A percentile compares a stretch with the other conserved stretches of the same genome.
phyloP scores from a whole-genome alignment of 306 rosid species.

The Abrus precatorius region DNA sequence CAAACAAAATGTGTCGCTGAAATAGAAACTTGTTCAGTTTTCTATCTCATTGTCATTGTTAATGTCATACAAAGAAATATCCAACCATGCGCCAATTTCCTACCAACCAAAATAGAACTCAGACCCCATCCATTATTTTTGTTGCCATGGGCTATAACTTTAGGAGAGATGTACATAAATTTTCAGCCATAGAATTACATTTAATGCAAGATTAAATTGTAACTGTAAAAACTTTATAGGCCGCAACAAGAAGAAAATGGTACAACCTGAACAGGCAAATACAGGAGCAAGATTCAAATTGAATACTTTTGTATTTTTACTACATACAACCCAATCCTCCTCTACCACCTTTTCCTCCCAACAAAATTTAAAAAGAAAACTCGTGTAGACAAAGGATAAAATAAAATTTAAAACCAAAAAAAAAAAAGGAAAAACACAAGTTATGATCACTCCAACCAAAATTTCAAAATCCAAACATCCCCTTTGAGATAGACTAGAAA shows the following conservation, averaged over 20 bases:
- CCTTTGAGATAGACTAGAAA: slow-evolving; percentile 42
- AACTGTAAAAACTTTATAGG: background rate
- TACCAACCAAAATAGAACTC: slow-evolving; percentile 32
- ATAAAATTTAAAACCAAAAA: too few relatives aligned
- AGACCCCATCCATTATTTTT: background rate
- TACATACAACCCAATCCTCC: slow-evolving; percentile 22
- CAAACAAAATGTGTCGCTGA: slow-evolving; percentile 23
- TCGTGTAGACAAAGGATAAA: background rate
- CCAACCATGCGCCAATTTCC: slow-evolving; percentile 28
- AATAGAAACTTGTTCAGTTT: slow-evolving; percentile 47
- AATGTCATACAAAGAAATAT: slow-evolving; percentile 16
- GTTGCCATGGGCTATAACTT: slow-evolving; percentile 2
- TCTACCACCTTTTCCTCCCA: background rate
- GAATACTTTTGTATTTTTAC: background rate
- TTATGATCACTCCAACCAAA: slow-evolving; percentile 47
- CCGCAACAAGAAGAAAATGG: slow-evolving; percentile 3
- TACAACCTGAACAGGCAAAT: background rate
- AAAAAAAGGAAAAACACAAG: background rate
- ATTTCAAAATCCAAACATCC: slow-evolving; percentile 46
- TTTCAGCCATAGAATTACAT: background rate
- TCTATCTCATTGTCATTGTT: slow-evolving; percentile 9
- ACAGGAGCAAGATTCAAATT: background rate
- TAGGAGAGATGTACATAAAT: background rate
- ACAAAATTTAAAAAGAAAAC: slow-evolving; percentile 34
- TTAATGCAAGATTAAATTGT: slow-evolving; percentile 18